Evolutionary conservation across 2,329 filamentous ascomycete genomes (phyloP), one percentile per base, ranked within the genome.

Genomic region (Aspergillus amoenus): DNA sequence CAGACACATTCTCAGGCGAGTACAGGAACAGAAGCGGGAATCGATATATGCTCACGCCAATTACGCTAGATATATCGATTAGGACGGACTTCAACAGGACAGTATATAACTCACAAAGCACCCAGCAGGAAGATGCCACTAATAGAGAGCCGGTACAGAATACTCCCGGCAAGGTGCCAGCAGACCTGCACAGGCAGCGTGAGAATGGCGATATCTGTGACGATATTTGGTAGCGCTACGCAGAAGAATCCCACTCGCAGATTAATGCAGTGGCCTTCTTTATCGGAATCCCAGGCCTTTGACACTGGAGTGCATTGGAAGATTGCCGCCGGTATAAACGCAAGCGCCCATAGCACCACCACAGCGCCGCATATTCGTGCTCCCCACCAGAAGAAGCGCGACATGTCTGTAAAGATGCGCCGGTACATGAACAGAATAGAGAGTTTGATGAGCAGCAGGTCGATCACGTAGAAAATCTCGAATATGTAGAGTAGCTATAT

Each of bases 341-440:
- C 54, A 12, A 71, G 47, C 2, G 58, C 42, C 68, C 68, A 72
- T 21, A 65, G 52, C 7, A 65, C 42, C 22, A 68, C 60, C 24
- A 70, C 56, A 11, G 37, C 55, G 9, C 57, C 62, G 52, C 70
- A 57, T 0, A 63, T 12, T 18, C 66, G 63, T 27, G 63, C 60
- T 4, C 61, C 64, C 9, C 65, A 32, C 5, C 54, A 48, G 61
- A 72, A 70, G 13, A 51, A 22, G 37, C 57, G 59, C 3, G 55
- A 57, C 8, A 30, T 9, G 9, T 30, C 27, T 1, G 64, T 51
- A 21, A 72, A 72, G 6, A 71, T 44, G 1, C 69, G 68, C 21
- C 63, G 63, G 51, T 72, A 72, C 0, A 72, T 59, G 2, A 63
- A 61, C 18, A 72, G 52, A 27, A 72, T 69, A 2, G 69, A 70